phyloP scores from a whole-genome alignment of 176 grass and related monocot genomes.

The Melocanna baccifera region DNA sequence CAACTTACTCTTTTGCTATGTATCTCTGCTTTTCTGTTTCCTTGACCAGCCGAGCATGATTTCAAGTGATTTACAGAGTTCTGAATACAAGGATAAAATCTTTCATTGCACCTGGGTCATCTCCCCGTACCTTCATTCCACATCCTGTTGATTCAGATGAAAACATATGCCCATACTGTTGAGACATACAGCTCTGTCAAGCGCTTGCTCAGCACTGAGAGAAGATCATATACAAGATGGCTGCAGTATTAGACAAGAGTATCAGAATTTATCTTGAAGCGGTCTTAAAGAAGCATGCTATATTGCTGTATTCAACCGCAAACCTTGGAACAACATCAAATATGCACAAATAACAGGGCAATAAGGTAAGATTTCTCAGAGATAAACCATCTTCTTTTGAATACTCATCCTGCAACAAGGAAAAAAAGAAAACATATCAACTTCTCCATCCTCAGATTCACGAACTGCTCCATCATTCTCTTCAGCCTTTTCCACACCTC shows the following conservation, averaged over 20 bases:
- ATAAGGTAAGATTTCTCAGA: slow-evolving; percentile 73
- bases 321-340: slow-evolving; percentile 83
- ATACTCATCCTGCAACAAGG: slow-evolving; percentile 71
- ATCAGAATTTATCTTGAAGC: too few relatives aligned
- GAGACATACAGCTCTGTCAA: slow-evolving; percentile 75
- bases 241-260: too few relatives aligned
- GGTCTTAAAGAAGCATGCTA: too few relatives aligned
- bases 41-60: too few relatives aligned
- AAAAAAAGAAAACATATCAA: slow-evolving; percentile 54
- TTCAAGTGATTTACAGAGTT: slow-evolving; percentile 64
- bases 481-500: neutral
- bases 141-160: slow-evolving; percentile 71
- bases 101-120: slow-evolving; percentile 87
- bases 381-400: slow-evolving; percentile 66
- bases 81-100: slow-evolving; percentile 83
- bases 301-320: too few relatives aligned
- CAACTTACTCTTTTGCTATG: too few relatives aligned
- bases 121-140: slow-evolving; percentile 81
- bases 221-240: slow-evolving; percentile 51
- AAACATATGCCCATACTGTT: slow-evolving; percentile 65
- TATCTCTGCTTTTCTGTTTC: too few relatives aligned
- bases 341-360: slow-evolving; percentile 71
- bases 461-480: slow-evolving; percentile 5
- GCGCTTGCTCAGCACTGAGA: slow-evolving; percentile 58
- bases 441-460: slow-evolving; percentile 28